These are phyloP conservation scores for Penicillium sp. DNA, from an alignment of 2,329 filamentous ascomycete genomes.

Conservation along the genomic window DNA sequence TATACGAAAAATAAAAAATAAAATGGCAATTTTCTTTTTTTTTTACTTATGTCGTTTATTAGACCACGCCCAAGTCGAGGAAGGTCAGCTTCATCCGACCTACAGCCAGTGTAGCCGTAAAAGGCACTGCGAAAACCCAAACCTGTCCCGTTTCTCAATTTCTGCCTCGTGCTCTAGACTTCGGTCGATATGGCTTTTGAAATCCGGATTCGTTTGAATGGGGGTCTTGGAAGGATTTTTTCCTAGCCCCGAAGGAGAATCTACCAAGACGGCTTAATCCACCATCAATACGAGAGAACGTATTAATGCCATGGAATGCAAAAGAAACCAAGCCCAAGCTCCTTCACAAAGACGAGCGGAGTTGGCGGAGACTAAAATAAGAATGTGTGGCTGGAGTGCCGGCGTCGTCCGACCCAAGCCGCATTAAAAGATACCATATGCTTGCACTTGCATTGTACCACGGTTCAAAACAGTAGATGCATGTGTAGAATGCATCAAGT, in stretches of 20 bases:
- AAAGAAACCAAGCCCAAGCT: too few relatives aligned
- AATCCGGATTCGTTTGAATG: neutral
- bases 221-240: neutral
- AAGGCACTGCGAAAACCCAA: neutral
- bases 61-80: slow-evolving; percentile 29
- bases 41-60: slow-evolving; percentile 14
- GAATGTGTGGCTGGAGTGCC: neutral
- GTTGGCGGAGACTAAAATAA: neutral
- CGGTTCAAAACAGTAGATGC: neutral
- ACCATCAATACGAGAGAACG: neutral
- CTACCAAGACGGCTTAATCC: neutral
- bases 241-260: too few relatives aligned
- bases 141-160: neutral
- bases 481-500: neutral
- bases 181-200: neutral
- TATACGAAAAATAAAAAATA: neutral
- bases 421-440: neutral
- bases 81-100: slow-evolving; percentile 14
- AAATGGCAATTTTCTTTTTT: neutral
- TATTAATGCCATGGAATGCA: neutral
- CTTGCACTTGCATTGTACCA: neutral
- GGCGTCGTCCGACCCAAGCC: neutral
- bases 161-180: neutral
- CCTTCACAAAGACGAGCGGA: neutral
- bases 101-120: neutral